phyloP scores from a whole-genome alignment of 768 basidiomycete species.

The Suillus subluteus region DNA sequence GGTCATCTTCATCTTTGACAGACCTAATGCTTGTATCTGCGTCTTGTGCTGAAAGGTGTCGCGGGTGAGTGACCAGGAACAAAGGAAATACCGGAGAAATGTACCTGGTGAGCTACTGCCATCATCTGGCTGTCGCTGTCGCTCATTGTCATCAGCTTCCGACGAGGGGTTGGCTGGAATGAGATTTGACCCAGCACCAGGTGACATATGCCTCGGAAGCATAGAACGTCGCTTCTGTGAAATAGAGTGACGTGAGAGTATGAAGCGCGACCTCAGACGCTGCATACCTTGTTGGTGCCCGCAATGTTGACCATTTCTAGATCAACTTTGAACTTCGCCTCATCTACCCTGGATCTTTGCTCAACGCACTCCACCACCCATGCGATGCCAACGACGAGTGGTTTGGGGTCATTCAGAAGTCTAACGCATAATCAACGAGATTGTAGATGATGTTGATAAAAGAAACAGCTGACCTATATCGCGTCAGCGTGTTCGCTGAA shows the following conservation, averaged over 20 bases:
- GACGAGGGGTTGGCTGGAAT: conserved; percentile 18
- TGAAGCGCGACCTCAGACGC: neutral
- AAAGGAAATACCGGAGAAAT: conserved; percentile 14
- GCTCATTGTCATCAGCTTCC: conserved; percentile 14
- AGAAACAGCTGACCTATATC: conserved; percentile 58
- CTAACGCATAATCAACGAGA: conserved; percentile 35
- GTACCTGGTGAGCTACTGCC: conserved; percentile 26
- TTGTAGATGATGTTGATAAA: neutral
- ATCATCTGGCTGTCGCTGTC: conserved; percentile 38
- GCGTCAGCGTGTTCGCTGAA: conserved; percentile 68
- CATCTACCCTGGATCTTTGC: conserved; percentile 63
- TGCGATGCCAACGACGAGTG: conserved; percentile 78
- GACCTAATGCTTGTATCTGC: conserved; percentile 27
- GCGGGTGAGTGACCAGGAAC: conserved; percentile 12
- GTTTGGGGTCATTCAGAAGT: conserved; percentile 66
- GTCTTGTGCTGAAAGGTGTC: conserved; percentile 26
- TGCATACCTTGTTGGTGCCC: conserved; percentile 62
- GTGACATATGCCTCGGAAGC: conserved; percentile 62
- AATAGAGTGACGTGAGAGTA: neutral
- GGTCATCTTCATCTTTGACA: conserved; percentile 51
- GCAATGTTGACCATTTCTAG: conserved; percentile 60
- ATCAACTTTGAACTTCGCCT: conserved; percentile 66
- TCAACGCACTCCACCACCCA: conserved; percentile 92
- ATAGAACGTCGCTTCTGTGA: conserved; percentile 72
- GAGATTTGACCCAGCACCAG: conserved; percentile 22